Evolutionary conservation across 2,329 filamentous ascomycete genomes (phyloP).

Genomic region (Diaporthe humulicola): DNA sequence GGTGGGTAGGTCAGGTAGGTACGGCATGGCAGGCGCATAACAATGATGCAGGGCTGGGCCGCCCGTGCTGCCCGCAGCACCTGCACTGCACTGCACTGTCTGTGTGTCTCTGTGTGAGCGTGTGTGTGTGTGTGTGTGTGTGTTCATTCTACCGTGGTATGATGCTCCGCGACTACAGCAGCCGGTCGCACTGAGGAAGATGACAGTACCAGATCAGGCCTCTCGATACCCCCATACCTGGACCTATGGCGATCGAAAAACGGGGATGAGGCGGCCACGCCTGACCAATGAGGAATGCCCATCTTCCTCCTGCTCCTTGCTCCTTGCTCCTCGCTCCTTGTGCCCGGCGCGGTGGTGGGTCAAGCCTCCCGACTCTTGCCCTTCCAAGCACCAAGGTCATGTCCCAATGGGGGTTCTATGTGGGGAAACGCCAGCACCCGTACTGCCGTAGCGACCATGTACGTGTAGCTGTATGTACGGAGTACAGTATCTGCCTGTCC

Average conservation of each 20-base stretch:
- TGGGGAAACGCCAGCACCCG: slow-evolving; percentile 14
- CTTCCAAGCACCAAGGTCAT: background rate
- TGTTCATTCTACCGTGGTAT: background rate
- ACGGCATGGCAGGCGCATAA: slow-evolving; percentile 16
- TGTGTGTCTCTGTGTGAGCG: too few species aligned
- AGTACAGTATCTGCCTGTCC: too few species aligned
- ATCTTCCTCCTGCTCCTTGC: background rate
- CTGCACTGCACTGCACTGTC: background rate
- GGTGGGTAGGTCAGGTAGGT: too few species aligned
- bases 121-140: too few species aligned
- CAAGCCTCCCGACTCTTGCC: background rate
- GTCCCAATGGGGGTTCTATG: background rate
- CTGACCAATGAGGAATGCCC: slow-evolving; percentile 1
- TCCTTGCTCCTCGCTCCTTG: slow-evolving; percentile 8
- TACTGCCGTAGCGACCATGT: background rate
- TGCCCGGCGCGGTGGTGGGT: background rate
- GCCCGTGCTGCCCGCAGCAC: slow-evolving; percentile 3
- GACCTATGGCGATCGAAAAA: background rate
- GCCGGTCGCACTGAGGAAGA: slow-evolving; percentile 20
- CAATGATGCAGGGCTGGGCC: slow-evolving; percentile 26
- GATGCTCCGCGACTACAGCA: background rate
- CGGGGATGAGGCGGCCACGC: slow-evolving; percentile 22
- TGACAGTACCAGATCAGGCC: slow-evolving; percentile 12
- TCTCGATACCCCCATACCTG: background rate
- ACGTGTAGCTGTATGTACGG: too few species aligned